A percentile compares a stretch with the other conserved stretches of the same genome.
Evolutionary conservation across 2,329 filamentous ascomycete species (phyloP).

Genomic region (Sporothrix pseudoabietina): DNA sequence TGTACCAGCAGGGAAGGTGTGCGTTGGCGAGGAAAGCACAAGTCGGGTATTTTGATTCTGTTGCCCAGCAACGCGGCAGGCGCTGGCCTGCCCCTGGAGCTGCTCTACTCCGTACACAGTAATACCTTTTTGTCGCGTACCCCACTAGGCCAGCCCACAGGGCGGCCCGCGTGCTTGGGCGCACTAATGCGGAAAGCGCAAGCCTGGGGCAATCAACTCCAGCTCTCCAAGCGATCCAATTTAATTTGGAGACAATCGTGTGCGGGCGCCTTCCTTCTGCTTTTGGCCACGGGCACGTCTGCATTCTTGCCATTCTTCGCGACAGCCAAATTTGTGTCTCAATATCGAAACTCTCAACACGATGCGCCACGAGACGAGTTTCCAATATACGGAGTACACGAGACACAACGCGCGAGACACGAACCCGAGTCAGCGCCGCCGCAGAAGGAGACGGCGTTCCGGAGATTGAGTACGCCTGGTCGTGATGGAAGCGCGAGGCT

Average conservation of each 20-base stretch:
- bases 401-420: neutral
- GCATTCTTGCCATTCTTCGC: neutral
- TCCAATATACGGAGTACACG: neutral
- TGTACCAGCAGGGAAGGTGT: neutral
- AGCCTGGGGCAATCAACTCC: neutral
- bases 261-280: neutral
- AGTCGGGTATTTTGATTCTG: conserved; percentile 16
- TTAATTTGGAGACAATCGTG: neutral
- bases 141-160: conserved; percentile 18
- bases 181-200: conserved; percentile 22
- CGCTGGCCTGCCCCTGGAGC: neutral
- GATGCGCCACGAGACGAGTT: conserved; percentile 5
- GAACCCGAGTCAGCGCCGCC: neutral
- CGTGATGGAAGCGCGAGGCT: neutral
- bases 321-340: neutral
- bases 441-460: neutral
- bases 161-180: conserved; percentile 22
- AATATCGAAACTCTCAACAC: neutral
- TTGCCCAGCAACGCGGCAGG: conserved; percentile 27
- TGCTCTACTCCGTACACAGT: too few species aligned
- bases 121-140: neutral
- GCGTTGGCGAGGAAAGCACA: conserved; percentile 23
- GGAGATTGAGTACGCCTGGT: neutral
- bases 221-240: neutral
- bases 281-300: neutral